A percentile compares a stretch with the other conserved stretches of the same genome.
Evolutionary conservation across 768 basidiomycete genomes (phyloP).

Genomic region (Solioccasus polychromus): DNA sequence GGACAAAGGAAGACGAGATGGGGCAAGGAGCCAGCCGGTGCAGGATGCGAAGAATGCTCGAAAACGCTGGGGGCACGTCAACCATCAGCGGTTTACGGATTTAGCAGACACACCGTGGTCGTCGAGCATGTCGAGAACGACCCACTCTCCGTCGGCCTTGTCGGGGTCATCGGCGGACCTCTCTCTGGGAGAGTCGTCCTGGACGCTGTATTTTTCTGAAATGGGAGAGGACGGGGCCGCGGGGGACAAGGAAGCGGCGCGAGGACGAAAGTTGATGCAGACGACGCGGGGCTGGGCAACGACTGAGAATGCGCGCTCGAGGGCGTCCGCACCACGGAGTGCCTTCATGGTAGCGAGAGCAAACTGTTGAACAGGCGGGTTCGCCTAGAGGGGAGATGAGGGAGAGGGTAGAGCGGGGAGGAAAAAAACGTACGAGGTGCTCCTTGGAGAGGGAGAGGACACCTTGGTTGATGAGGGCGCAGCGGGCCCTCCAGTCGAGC

Average conservation of each 20-base stretch:
- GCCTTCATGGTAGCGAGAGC: conserved; percentile 40
- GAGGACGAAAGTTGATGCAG: conserved; percentile 39
- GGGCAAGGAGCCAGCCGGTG: conserved; percentile 40
- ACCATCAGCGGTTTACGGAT: neutral
- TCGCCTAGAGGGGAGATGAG: conserved; percentile 35
- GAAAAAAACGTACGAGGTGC: conserved; percentile 42
- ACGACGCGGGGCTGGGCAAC: conserved; percentile 31
- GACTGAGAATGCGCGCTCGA: conserved; percentile 30
- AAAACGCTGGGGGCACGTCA: conserved; percentile 36
- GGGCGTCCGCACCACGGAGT: conserved; percentile 44
- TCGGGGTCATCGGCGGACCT: neutral
- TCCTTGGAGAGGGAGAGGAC: conserved; percentile 52
- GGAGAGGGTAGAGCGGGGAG: neutral
- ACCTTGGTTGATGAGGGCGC: conserved; percentile 60
- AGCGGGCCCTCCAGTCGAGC: conserved; percentile 62
- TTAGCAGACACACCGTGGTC: conserved; percentile 36
- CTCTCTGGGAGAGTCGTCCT: neutral
- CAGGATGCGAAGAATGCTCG: conserved; percentile 50
- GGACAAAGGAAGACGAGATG: conserved; percentile 42
- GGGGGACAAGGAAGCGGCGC: conserved; percentile 17
- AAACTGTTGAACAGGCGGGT: conserved; percentile 36
- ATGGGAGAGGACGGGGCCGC: conserved; percentile 25
- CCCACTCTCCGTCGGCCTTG: conserved; percentile 41
- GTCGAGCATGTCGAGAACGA: conserved; percentile 50
- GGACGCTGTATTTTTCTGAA: conserved; percentile 9